Evolutionary conservation across 2,329 filamentous ascomycete genomes (phyloP), one percentile per base, ranked within the genome.

Genomic region (Podosphaera fusca): DNA sequence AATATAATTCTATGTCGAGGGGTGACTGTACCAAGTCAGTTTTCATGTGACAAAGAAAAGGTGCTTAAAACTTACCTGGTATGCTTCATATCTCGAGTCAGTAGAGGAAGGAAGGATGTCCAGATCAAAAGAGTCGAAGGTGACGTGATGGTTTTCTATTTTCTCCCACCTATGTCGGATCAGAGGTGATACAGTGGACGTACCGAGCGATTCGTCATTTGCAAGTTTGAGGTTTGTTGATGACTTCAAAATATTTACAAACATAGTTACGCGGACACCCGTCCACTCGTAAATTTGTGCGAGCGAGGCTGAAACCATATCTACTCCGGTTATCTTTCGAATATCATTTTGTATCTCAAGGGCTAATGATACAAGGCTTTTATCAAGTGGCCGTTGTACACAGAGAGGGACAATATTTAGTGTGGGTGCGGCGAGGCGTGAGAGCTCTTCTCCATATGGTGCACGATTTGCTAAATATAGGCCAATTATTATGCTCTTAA

Each of bases 381-480:
- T 61, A 0, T 57, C 51, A 3, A 62, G 29, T 47, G 70, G 60
- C 4, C 67, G 34, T 4, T 61, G 65, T 1, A 92, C 75, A 9
- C 74, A 74, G 0, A 95, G 69, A 0, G 88, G 87, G 1, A 94
- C 75, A 3, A 95, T 73, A 61, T 85, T 89, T 29, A 95, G 73
- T 0, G 86, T 92, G 0, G 89, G 88, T 36, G 79, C 81, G 0
- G 75, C 62, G 1, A 77, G 70, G 0, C 62, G 61, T 1, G 77
- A 70, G 0, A 80, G 66, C 2, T 74, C 70, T 2, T 75, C 70
- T 7, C 75, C 68, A 30, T 72, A 70, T 9, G 76, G 71, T 0
- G 76, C 74, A 55, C 87, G 78, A 66, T 94, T 94, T 47, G 87
- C 85, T 7, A 94, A 76, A 67, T 95, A 95, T 30, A 95, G 69